Percentiles rank a stretch among this genome's conserved stretches.
Conservation (phyloP, 2,329 filamentous ascomycete species). For the Teratosphaeria viscida region DNA sequence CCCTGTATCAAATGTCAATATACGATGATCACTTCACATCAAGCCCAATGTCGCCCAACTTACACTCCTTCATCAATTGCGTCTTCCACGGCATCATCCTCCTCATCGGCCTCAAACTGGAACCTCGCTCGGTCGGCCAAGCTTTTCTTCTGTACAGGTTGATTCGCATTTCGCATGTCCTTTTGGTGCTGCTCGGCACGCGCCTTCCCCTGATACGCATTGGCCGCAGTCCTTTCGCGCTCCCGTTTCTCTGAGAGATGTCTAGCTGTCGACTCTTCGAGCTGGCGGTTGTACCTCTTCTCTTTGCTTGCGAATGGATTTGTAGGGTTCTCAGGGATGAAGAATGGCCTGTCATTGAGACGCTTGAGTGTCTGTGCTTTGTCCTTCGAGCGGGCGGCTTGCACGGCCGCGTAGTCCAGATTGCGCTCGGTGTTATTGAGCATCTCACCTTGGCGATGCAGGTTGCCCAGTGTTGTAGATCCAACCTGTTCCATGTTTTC, state of each 20-base stretch:
- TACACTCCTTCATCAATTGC: constrained; percentile 31
- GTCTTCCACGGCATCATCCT: constrained; percentile 52
- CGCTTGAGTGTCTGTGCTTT: constrained; percentile 75
- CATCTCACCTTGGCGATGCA: constrained; percentile 69
- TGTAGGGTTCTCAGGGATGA: constrained; percentile 28
- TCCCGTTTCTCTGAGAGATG: constrained; percentile 43
- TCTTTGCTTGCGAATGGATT: constrained; percentile 53
- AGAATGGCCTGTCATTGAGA: constrained; percentile 74
- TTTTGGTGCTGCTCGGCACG: constrained; percentile 46
- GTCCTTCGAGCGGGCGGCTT: constrained; percentile 66
- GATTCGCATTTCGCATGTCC: constrained; percentile 42
- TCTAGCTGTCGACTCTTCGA: constrained; percentile 34
- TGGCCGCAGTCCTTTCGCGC: constrained; percentile 45
- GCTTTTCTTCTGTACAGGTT: constrained; percentile 24
- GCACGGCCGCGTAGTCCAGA: constrained; percentile 62
- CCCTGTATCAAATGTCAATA: background rate
- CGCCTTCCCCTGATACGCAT: constrained; percentile 43
- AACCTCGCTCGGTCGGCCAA: constrained; percentile 59
- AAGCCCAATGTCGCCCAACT: constrained; percentile 3
- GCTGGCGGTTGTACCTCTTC: constrained; percentile 32
- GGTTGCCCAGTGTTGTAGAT: constrained; percentile 58
- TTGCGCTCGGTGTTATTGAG: constrained; percentile 76
- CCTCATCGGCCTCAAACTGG: constrained; percentile 66
- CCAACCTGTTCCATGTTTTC: constrained; percentile 44
- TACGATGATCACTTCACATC: too few species aligned